A percentile compares a stretch with the other conserved stretches of the same genome.
These are phyloP conservation scores for Brassica balearica DNA, from an alignment of 441 rosid genomes.

Conservation along the genomic window DNA sequence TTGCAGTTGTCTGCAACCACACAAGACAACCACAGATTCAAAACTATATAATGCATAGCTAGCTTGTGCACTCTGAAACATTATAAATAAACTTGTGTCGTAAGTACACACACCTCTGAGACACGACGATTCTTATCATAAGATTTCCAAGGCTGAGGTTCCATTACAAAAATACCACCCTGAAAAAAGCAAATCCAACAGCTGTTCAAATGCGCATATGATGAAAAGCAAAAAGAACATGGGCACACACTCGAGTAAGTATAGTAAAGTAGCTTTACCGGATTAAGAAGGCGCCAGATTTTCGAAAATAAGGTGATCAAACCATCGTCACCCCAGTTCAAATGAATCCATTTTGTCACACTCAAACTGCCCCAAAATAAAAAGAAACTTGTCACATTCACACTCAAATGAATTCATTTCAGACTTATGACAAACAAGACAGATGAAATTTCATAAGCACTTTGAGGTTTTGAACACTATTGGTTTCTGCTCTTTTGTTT, in stretches of 20 bases:
- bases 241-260: background rate
- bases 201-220: conserved; percentile 1
- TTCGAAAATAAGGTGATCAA: conserved; percentile 73
- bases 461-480: too few species aligned
- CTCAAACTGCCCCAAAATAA: conserved; percentile 66
- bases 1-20: conserved; percentile 66
- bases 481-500: background rate
- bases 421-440: too few species aligned
- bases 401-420: too few species aligned
- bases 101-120: conserved; percentile 64
- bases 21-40: conserved; percentile 23
- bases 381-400: background rate
- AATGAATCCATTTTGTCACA: conserved; percentile 93
- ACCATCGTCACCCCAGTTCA: conserved; percentile 98
- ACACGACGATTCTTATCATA: conserved; percentile 80
- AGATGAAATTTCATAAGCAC: too few species aligned
- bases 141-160: conserved; percentile 98
- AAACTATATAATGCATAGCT: background rate
- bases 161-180: conserved; percentile 92
- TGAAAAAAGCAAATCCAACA: conserved; percentile 45
- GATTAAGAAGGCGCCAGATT: conserved; percentile 80
- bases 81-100: background rate
- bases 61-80: conserved; percentile 4
- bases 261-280: conserved; percentile 51
- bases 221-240: background rate